Evolutionary conservation across 352 stramenopile genomes (phyloP).

Genomic region (Phytopythium montanum): DNA sequence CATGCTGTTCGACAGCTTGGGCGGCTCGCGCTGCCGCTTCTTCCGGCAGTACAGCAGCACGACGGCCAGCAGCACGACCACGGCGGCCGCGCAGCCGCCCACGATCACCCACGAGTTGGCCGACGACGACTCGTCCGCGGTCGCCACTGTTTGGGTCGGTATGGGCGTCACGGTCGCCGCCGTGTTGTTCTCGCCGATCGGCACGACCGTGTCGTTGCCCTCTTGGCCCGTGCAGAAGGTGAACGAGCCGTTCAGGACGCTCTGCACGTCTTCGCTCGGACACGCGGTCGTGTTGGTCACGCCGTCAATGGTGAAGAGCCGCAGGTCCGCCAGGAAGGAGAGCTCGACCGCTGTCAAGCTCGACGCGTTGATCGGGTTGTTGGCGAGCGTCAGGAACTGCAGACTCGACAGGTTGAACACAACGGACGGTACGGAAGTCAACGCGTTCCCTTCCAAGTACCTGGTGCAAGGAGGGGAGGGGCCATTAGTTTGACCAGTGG

Average conservation of each 20-base stretch:
- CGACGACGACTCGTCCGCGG: conserved; percentile 25
- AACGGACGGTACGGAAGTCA: conserved; percentile 36
- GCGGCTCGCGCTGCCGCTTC: conserved; percentile 33
- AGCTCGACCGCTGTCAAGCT: conserved; percentile 44
- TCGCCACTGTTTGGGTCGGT: conserved; percentile 1
- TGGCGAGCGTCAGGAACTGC: conserved; percentile 35
- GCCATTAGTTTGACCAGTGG: background rate
- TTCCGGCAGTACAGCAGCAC: conserved; percentile 39
- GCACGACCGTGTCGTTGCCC: conserved; percentile 5
- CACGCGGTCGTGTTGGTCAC: conserved; percentile 49
- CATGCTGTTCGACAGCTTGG: conserved; percentile 44
- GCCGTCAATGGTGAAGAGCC: conserved; percentile 45
- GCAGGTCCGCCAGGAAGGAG: conserved; percentile 46
- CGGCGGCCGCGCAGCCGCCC: conserved; percentile 26
- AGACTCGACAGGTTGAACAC: conserved; percentile 57
- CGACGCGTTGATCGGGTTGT: conserved; percentile 57
- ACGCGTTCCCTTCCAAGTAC: conserved; percentile 44
- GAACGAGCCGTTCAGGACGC: conserved; percentile 48
- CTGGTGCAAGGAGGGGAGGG: conserved; percentile 9
- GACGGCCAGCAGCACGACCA: conserved; percentile 29
- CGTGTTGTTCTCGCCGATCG: conserved; percentile 11
- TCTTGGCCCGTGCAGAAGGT: conserved; percentile 41
- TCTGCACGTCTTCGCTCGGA: conserved; percentile 35
- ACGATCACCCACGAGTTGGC: conserved; percentile 46
- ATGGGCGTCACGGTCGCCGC: conserved; percentile 16